Conservation (phyloP, 768 basidiomycete species). For the Tulasnella sp. region DNA sequence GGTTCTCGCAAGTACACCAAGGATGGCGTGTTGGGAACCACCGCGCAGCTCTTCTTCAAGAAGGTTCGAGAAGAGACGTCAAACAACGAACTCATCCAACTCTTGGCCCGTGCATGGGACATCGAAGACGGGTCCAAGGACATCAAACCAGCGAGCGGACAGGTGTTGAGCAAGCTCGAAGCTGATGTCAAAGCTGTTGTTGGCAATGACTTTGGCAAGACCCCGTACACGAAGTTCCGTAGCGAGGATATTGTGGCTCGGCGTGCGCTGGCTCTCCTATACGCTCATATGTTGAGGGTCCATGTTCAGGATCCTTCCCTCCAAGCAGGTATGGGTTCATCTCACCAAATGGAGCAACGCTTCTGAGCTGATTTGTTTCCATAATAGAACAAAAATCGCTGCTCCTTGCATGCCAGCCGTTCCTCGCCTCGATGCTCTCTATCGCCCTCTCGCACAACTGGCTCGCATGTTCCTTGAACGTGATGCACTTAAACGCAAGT, state of each 20-base stretch:
- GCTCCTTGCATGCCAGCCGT: constrained; percentile 57
- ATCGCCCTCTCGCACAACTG: constrained; percentile 81
- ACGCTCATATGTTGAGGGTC: constrained; percentile 71
- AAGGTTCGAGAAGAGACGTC: constrained; percentile 67
- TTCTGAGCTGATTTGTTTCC: constrained; percentile 17
- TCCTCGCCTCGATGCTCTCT: constrained; percentile 72
- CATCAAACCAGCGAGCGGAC: constrained; percentile 16
- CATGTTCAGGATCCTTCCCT: constrained; percentile 44
- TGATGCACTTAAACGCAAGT: constrained; percentile 75
- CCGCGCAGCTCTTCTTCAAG: constrained; percentile 85
- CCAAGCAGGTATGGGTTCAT: constrained; percentile 44
- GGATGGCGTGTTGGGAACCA: constrained; percentile 72
- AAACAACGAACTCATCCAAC: constrained; percentile 58
- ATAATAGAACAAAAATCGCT: constrained; percentile 63
- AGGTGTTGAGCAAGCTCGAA: not conserved
- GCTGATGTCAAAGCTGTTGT: not conserved
- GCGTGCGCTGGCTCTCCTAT: constrained; percentile 60
- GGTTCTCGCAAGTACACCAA: constrained; percentile 81
- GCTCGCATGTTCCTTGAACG: constrained; percentile 65
- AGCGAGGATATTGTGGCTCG: constrained; percentile 24
- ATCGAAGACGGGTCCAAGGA: constrained; percentile 37
- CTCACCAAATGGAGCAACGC: no score
- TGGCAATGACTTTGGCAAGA: not conserved
- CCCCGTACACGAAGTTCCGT: not conserved
- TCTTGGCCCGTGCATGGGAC: constrained; percentile 55